Base-by-base conservation (phyloP, 1,284 basidiomycete species). In the Sutorius eximius region DNA sequence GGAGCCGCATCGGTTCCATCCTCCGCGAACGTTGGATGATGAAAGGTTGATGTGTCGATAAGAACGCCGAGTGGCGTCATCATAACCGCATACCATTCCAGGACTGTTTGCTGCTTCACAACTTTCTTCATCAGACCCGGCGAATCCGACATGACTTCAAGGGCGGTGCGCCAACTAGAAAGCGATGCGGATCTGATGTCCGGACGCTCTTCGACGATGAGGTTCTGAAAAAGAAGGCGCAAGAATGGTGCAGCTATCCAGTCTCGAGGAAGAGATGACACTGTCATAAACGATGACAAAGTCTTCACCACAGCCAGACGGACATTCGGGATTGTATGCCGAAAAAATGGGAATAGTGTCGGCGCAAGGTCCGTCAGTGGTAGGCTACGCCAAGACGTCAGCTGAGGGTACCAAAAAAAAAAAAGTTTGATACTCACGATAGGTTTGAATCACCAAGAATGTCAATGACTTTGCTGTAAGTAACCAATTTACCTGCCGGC, bases 321-420 rank as follows among this genome's bases (percentile, higher is more conserved):
- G 50, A 99, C 97, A 59, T 89, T 89, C 1, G 91, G 76, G 66
- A 99, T 99, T 0, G 96, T 97, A 73, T 99, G 97, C 12, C 97
- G 90, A 77, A 99, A 96, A 79, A 97, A 99, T 3, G 95, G 93
- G 73, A 94, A 99, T 16, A 98, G 77, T 0, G 88, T 91, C 2
- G 93, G 90, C 15, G 97, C 91, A 46, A 98, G 82, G 1, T 80
- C 81, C 13, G 86, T 81, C 34, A 98, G 79, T 7, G 91, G 87
- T 56, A 86, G 76, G n/a, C 90, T 93, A 52, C 22, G 36, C 18
- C n/a, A 10, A 32, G 6, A 55, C n/a, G 30, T 51, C 33, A 66
- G 42, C 38, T 48, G 56, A 53, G 52, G 52, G 38, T 22, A 57
- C n/a, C 18, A 16, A 42, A 58, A 45, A 29, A 16, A 42, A 58